Evolutionary conservation across 176 grass and related monocot species (phyloP).

Genomic region (Hordeum vulgare): MorexV3_pseudomolecules_assembly NC_058518.1:461923509-461924008

Average conservation of each 20-base stretch:
- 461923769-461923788: constrained; percentile 71
- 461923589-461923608: constrained; percentile 64
- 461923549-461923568: constrained; percentile 68
- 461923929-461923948: background rate
- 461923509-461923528: constrained; percentile 10
- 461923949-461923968: background rate
- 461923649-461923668: constrained; percentile 80
- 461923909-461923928: background rate
- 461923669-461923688: constrained; percentile 72
- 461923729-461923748: constrained; percentile 59
- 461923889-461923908: constrained; percentile 21
- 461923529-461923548: constrained; percentile 76
- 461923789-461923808: constrained; percentile 38
- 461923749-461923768: constrained; percentile 67
- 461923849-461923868: constrained; percentile 84
- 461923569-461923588: constrained; percentile 81
- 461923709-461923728: constrained; percentile 69
- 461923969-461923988: background rate
- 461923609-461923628: constrained; percentile 77
- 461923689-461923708: constrained; percentile 76
- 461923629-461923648: constrained; percentile 79
- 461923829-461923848: constrained; percentile 79
- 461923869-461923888: constrained; percentile 47
- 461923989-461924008: background rate
- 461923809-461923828: constrained; percentile 61